Evolutionary conservation across 2,329 filamentous ascomycete genomes (phyloP).

Genomic region (Sordariomycetes sp.): DNA sequence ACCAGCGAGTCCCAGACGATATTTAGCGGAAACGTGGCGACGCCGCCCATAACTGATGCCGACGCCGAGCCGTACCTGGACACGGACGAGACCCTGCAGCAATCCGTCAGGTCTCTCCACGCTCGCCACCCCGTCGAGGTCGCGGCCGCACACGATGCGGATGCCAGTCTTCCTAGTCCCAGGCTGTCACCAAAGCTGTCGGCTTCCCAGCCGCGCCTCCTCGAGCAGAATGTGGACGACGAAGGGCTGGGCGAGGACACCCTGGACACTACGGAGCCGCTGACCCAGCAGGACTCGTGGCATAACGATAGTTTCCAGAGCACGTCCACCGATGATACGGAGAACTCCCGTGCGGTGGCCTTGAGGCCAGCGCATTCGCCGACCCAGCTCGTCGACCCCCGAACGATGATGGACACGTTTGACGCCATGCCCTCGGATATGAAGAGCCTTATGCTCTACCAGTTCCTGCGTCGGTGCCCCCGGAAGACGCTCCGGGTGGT

Average conservation of each 20-base stretch:
- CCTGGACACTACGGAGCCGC: constrained; percentile 6
- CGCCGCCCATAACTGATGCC: constrained; percentile 64
- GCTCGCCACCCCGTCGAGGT: not conserved
- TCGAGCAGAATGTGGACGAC: constrained; percentile 21
- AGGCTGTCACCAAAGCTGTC: constrained; percentile 86
- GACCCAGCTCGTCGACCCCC: constrained; percentile 58
- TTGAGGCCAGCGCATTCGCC: constrained; percentile 11
- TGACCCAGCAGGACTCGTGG: constrained; percentile 15
- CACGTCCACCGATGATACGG: constrained; percentile 16
- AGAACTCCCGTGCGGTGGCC: constrained; percentile 4
- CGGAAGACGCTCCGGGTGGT: constrained; percentile 84
- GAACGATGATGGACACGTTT: constrained; percentile 77
- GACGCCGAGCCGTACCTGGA: constrained; percentile 53
- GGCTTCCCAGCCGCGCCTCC: constrained; percentile 44
- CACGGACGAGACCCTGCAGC: constrained; percentile 35
- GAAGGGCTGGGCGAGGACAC: not conserved
- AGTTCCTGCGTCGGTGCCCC: constrained; percentile 78
- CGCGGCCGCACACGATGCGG: constrained; percentile 42
- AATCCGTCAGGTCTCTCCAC: constrained; percentile 33
- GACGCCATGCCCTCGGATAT: constrained; percentile 84
- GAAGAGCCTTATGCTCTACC: constrained; percentile 95
- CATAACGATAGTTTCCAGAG: constrained; percentile 32
- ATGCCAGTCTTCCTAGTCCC: constrained; percentile 88
- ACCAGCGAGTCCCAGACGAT: constrained; percentile 47
- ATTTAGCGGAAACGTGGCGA: constrained; percentile 56